phyloP scores from a whole-genome alignment of 2,329 filamentous ascomycete species.

The Cercospora sp. region DNA sequence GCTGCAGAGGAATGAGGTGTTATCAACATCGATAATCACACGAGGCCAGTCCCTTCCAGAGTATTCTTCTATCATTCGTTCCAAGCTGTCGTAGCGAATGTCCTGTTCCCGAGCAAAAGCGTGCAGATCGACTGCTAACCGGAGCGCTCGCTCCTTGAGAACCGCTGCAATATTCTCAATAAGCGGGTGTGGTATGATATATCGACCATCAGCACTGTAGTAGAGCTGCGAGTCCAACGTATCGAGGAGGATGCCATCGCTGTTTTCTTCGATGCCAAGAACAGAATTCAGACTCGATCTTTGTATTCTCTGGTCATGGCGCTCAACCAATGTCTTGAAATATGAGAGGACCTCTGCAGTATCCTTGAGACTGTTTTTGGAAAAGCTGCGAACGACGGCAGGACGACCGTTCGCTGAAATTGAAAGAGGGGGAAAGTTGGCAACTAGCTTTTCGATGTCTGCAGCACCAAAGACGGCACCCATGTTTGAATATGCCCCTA shows the following conservation, averaged over 20 bases:
- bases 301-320: conserved; percentile 13
- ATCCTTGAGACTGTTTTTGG: conserved; percentile 27
- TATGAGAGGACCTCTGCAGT: conserved; percentile 14
- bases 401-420: conserved; percentile 24
- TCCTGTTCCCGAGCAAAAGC: conserved; percentile 25
- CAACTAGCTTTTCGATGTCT: conserved; percentile 33
- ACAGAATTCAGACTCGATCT: conserved; percentile 17
- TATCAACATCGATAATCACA: conserved; percentile 25
- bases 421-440: conserved; percentile 28
- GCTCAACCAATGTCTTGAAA: conserved; percentile 20
- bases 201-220: conserved; percentile 22
- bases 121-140: conserved; percentile 22
- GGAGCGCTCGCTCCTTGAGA: conserved; percentile 19
- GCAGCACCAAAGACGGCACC: conserved; percentile 29
- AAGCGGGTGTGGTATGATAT: conserved; percentile 22
- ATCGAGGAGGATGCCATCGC: conserved; percentile 20
- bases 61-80: conserved; percentile 24
- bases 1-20: conserved; percentile 25
- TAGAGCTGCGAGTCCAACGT: conserved; percentile 22
- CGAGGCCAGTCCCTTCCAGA: conserved; percentile 26
- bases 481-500: not conserved
- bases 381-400: conserved; percentile 27
- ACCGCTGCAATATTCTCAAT: conserved; percentile 23
- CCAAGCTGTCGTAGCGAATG: conserved; percentile 20
- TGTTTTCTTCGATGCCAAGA: conserved; percentile 22